Base-by-base conservation (phyloP, 2,329 filamentous ascomycete genomes). In the Bipolaris zeicola region DNA sequence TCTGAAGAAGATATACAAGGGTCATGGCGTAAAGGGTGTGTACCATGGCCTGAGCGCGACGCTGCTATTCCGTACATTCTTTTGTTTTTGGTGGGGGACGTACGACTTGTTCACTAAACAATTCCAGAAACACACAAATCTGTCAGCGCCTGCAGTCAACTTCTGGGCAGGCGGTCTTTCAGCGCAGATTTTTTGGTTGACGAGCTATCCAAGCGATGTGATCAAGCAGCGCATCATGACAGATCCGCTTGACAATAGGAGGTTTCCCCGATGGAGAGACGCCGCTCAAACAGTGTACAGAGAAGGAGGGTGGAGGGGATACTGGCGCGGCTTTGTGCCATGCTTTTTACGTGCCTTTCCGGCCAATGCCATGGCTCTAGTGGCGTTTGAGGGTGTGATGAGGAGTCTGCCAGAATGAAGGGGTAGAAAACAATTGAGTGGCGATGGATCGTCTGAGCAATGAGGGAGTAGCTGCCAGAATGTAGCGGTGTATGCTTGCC, bases 211-310 rank as follows among this genome's bases (percentile, higher is more conserved):
- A 1, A 90, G 87, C 45, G 94, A 98, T 74, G 91, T 97, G 20
- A 88, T 98, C 52, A 98, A 98, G 83, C 94, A 98, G 81, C 85
- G 92, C 31, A 89, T 99, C 73, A 98, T 99, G 95, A 97, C 94
- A 13, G 95, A 98, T 77, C 87, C 91, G 4, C 79, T 98, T 50
- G 93, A 89, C 1, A 50, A 68, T 3, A 69, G 87, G 60, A 85
- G 81, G 64, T 98, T 93, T 72, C 81, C 78, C 11, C 79, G 82
- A 47, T 98, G 95, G 95, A 86, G 83, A 71, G 87, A 94, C 65
- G 95, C 94, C 0, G 94, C 91, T 0, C 80, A 73, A 50, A 85
- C 89, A 0, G 89, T 98, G 1, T 96, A 90, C 68, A 81, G 80
- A 45, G 92, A 97, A 72, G 79, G 79, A 45, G 95, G 95, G 1